Base-by-base conservation (phyloP, 495 filamentous ascomycete genomes). In the Podospora pseudopauciseta region DNA sequence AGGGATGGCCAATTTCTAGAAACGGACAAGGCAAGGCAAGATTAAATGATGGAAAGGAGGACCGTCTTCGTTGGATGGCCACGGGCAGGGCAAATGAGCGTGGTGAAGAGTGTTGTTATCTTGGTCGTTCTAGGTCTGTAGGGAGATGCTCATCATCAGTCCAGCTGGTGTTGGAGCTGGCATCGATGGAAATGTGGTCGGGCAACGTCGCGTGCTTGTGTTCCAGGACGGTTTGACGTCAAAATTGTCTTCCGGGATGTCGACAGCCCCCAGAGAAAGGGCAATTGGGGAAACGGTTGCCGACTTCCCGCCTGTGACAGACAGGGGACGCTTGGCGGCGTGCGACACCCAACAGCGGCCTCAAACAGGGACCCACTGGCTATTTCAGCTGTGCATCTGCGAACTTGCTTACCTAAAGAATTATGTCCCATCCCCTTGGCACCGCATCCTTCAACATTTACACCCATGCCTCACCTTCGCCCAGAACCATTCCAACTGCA, bases 61-160 rank as follows among this genome's bases (percentile, higher is more conserved):
- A 58, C 13, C 55, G 55, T 58, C 55, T 58, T 58, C 55, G 55
- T 58, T 55, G 32, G 60, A 70, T 49, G 39, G 61, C 23, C 54
- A 28, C 30, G 28, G 23, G 23, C 23, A 23, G 1, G 23, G n/a
- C 23, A 70, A 76, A 70, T 54, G 74, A 68, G 67, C 39, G 69
- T 64, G 60, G 58, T 67, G 55, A 64, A 70, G 63, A 68, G 32
- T n/a, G 20, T 23, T 23, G 23, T 23, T 23, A 23, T 23, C 23
- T 23, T 30, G 32, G 32, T 39, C 7, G 5, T 18, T 65, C 4
- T 30, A 65, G 67, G 30, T 32, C 4, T 32, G 20, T 34, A 67
- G 26, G 49, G 15, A 19, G 60, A 27, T 61, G 61, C 57, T 76
- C 74, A 76, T 76, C 74, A 76, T 76, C 68, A 67, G 72, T 68